Evolutionary conservation across 805 yeast species (phyloP), one percentile per base, ranked within the genome.

Genomic region (Candida quercuum): DNA sequence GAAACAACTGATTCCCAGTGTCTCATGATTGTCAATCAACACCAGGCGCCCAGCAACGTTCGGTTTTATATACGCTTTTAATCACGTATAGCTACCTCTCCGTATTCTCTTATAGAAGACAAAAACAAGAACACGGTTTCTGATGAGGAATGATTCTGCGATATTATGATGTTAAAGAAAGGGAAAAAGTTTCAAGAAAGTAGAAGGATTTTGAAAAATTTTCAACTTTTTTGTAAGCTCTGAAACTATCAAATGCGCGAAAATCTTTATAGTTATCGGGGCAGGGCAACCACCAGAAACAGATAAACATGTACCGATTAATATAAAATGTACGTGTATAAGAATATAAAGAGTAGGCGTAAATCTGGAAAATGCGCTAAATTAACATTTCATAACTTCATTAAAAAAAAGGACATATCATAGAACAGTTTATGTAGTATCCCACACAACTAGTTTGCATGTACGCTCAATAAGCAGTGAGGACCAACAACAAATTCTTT

Each of bases 1-100:
- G 66, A 56, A 51, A 51, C 65, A 60, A 64, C 66, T 61, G 67
- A 60, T 60, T 60, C 66, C 68, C 64, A 48, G 52, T 52, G 45
- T 52, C 39, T 42, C 49, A 45, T 38, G 29, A 19, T 42, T n/a
- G 40, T 37, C 38, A 37, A 30, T 46, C 45, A 46, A 42, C 45
- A 43, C 34, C 49, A 43, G 49, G 49, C 44, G 49, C 49, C 49
- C 49, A 45, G 49, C 49, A 45, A 42, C 49, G 49, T 45, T 45
- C 49, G n/a, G 16, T 32, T 45, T 36, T 23, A 17, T 45, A 46
- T 45, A 45, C 49, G 49, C 46, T 42, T 39, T 32, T 36, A 17
- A 35, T 14, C 38, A 29, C 23, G 15, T 29, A 28, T 11, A 8
- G 9, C 20, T 26, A 19, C 27, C 26, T 6, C 34, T 28, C 27